Evolutionary conservation across 1,139 yeast species (phyloP).

Genomic region (Meyerozyma smithsonii): DNA sequence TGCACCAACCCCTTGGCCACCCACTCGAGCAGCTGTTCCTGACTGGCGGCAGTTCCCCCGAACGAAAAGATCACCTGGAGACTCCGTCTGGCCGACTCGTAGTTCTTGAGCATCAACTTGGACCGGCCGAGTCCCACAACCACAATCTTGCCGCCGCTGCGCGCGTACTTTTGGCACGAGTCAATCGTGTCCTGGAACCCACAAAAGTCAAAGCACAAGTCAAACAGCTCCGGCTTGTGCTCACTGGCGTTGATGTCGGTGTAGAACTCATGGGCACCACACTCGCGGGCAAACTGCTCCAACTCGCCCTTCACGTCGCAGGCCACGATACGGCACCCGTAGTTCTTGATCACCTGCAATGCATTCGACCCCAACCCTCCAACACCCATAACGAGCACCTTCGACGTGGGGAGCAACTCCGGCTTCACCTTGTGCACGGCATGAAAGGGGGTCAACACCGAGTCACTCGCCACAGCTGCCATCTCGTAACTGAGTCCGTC

Average conservation of each 20-base stretch:
- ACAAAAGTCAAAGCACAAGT: slow-evolving; percentile 41
- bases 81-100: slow-evolving; percentile 38
- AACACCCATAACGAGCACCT: slow-evolving; percentile 42
- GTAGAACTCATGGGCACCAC: slow-evolving; percentile 43
- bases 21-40: slow-evolving; percentile 42
- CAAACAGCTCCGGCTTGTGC: slow-evolving; percentile 31
- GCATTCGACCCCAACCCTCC: slow-evolving; percentile 53
- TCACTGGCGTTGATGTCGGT: slow-evolving; percentile 24
- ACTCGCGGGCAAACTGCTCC: slow-evolving; percentile 23
- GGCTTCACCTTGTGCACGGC: slow-evolving; percentile 39
- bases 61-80: slow-evolving; percentile 37
- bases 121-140: slow-evolving; percentile 42
- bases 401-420: slow-evolving; percentile 29
- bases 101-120: slow-evolving; percentile 28
- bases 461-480: slow-evolving; percentile 49
- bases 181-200: slow-evolving; percentile 38
- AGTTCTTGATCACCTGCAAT: slow-evolving; percentile 38
- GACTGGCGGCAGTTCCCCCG: slow-evolving; percentile 46
- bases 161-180: slow-evolving; percentile 29
- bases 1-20: slow-evolving; percentile 35
- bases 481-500: slow-evolving; percentile 39
- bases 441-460: slow-evolving; percentile 49
- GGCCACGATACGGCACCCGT: slow-evolving; percentile 39
- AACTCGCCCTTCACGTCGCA: slow-evolving; percentile 33
- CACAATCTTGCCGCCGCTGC: slow-evolving; percentile 34